Evolutionary conservation across 805 yeast genomes (phyloP).

Genomic region (Metschnikowia henanensis): DNA sequence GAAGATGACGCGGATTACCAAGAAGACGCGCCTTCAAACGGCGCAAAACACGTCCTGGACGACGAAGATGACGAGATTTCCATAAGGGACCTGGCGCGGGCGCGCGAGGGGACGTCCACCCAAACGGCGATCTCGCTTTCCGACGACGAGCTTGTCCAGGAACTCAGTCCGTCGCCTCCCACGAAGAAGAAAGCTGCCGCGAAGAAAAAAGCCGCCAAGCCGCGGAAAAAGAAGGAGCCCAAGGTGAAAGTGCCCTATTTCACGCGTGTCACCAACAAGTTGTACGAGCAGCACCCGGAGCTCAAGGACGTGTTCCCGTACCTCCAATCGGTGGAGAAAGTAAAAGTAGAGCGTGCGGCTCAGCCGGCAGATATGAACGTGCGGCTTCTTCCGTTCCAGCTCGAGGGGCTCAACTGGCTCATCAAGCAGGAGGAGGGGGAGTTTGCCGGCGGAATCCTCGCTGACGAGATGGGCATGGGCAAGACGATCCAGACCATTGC

Average conservation of each 20-base stretch:
- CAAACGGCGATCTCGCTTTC: slow-evolving; percentile 27
- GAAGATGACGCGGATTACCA: slow-evolving; percentile 25
- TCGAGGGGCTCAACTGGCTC: slow-evolving; percentile 93
- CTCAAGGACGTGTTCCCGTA: slow-evolving; percentile 69
- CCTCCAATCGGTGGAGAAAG: slow-evolving; percentile 47
- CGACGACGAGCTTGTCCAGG: slow-evolving; percentile 24
- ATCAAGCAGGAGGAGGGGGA: slow-evolving; percentile 73
- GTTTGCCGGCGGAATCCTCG: slow-evolving; percentile 88
- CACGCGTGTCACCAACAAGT: slow-evolving; percentile 64
- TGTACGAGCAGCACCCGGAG: slow-evolving; percentile 79
- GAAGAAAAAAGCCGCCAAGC: slow-evolving; percentile 19
- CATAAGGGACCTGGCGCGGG: slow-evolving; percentile 27
- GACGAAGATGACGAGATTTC: slow-evolving; percentile 37
- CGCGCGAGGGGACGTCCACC: slow-evolving; percentile 23
- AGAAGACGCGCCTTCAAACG: slow-evolving; percentile 1
- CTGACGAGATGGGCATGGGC: slow-evolving; percentile 99
- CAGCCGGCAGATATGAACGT: slow-evolving; percentile 83
- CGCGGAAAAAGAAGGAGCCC: slow-evolving; percentile 37
- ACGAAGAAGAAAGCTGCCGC: slow-evolving; percentile 16
- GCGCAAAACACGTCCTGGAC: background rate
- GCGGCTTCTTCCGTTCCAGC: slow-evolving; percentile 81
- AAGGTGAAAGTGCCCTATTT: slow-evolving; percentile 65
- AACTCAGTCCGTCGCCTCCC: slow-evolving; percentile 11
- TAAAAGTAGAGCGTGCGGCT: slow-evolving; percentile 53
- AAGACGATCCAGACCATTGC: slow-evolving; percentile 97